Evolutionary conservation across 2,329 filamentous ascomycete genomes (phyloP), one percentile per base, ranked within the genome.

Genomic region (Alternaria angustiovoidea): DNA sequence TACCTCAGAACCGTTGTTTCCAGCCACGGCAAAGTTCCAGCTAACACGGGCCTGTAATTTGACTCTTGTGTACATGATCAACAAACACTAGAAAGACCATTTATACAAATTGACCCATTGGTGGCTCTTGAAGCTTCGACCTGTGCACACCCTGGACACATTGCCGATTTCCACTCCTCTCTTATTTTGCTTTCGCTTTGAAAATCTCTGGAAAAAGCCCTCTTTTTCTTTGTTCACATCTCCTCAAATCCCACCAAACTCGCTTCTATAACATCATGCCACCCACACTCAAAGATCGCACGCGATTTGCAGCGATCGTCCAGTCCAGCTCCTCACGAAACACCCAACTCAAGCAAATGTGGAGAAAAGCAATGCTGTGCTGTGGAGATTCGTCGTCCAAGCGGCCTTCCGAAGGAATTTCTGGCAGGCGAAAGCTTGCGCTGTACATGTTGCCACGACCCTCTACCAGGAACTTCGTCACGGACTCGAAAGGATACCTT

Each of bases 31-130:
- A 49, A 36, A 49, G 46, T 49, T 49, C 20, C 30, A 24, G 22
- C 46, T 49, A 49, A 36, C 34, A 34, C 22, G 46, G 34, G 46
- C 46, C 46, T 49, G 46, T 20, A 49, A 49, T 49, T 49, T 49
- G 46, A 24, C 46, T 26, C 22, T 36, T 36, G 39, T 24, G 20
- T 42, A 49, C 20, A 49, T 36, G 18, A 36, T 48, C 46, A 22
- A 34, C 32, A 48, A 48, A 48, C 30, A 24, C 20, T 48, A 12
- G 12, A 14, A 16, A 36, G 14, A 24, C 18, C 2, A 24, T 18
- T 36, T n/a, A 36, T 49, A 49, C 46, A 49, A 49, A 49, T 49
- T 34, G 46, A 26, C 46, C 7, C 32, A 24, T 49, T 49, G 32
- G 20, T 20, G n/a, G 7, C 32, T 38, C 30, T 22, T 18, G 32